Evolutionary conservation across 1,284 basidiomycete genomes (phyloP).

Genomic region (Laetiporus sulphureus): DNA sequence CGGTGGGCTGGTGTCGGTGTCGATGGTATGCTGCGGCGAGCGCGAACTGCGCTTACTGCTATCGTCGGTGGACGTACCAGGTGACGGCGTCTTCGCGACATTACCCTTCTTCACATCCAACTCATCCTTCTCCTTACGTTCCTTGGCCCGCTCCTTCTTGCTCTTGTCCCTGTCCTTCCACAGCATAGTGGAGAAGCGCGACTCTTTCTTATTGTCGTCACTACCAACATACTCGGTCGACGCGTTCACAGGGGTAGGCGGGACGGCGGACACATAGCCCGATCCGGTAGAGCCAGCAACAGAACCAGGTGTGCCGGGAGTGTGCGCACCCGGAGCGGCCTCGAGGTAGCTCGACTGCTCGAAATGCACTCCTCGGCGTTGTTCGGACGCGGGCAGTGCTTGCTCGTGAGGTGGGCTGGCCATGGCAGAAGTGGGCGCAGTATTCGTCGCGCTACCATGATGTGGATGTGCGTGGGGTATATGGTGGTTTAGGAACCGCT

Average conservation of each 20-base stretch:
- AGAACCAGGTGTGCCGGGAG: slow-evolving; percentile 19
- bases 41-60: slow-evolving; percentile 20
- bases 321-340: slow-evolving; percentile 21
- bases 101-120: slow-evolving; percentile 3
- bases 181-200: slow-evolving; percentile 3
- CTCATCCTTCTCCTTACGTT: slow-evolving; percentile 12
- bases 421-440: slow-evolving; percentile 18
- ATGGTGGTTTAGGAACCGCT: slow-evolving; percentile 88
- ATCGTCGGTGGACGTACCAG: slow-evolving; percentile 17
- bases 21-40: slow-evolving; percentile 22
- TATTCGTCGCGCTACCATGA: slow-evolving; percentile 12
- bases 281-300: too few species aligned
- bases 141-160: neutral
- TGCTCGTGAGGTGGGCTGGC: slow-evolving; percentile 30
- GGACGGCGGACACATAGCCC: slow-evolving; percentile 1
- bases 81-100: slow-evolving; percentile 22
- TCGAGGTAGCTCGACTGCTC: slow-evolving; percentile 30
- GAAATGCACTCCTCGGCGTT: slow-evolving; percentile 31
- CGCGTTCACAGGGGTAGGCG: slow-evolving; percentile 7
- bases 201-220: slow-evolving; percentile 9
- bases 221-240: slow-evolving; percentile 9
- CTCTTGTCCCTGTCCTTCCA: slow-evolving; percentile 11
- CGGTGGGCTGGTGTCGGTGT: slow-evolving; percentile 17
- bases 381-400: slow-evolving; percentile 26
- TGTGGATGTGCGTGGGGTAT: slow-evolving; percentile 62